Percentiles rank a stretch among this genome's conserved stretches.
phyloP scores from a whole-genome alignment of 140 eudicot genomes.

The Anethum foeniculum region DNA sequence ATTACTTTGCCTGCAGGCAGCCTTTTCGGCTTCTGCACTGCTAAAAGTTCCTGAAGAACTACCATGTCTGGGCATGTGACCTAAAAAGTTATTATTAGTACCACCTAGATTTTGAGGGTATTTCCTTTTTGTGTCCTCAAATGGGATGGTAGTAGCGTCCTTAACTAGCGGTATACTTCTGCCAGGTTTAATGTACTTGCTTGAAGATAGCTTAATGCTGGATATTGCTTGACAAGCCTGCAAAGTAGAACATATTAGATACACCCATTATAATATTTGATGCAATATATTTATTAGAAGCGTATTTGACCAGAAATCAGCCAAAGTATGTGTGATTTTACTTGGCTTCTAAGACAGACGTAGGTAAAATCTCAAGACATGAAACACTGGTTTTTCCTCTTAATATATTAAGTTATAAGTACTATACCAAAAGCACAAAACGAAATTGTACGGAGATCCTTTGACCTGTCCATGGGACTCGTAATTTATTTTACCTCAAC shows the following conservation, averaged over 20 bases:
- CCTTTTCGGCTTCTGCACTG: slow-evolving; percentile 30
- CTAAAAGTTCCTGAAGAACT: slow-evolving; percentile 21
- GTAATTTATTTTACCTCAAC: not conserved
- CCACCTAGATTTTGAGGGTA: slow-evolving; percentile 30
- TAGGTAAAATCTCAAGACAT: not conserved
- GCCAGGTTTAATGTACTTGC: slow-evolving; percentile 64
- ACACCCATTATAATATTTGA: not conserved
- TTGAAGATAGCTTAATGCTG: slow-evolving; percentile 57
- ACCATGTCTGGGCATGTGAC: slow-evolving; percentile 23
- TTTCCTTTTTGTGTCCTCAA: slow-evolving; percentile 32
- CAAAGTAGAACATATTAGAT: slow-evolving; percentile 14
- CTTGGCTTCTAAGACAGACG: not conserved
- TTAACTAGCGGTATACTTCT: slow-evolving; percentile 47
- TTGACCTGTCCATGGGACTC: not conserved
- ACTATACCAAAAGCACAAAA: not conserved
- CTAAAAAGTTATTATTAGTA: slow-evolving; percentile 18
- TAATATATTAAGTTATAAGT: not conserved
- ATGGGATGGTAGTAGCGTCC: slow-evolving; percentile 26
- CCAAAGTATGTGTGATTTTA: not conserved
- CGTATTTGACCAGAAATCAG: not conserved
- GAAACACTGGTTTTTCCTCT: not conserved
- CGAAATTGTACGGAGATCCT: not conserved
- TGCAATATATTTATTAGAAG: not conserved
- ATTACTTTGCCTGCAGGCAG: slow-evolving; percentile 22
- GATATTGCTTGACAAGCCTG: slow-evolving; percentile 93